Evolutionary conservation across 352 stramenopile genomes (phyloP).

Genomic region (Pythium guiyangense): DNA sequence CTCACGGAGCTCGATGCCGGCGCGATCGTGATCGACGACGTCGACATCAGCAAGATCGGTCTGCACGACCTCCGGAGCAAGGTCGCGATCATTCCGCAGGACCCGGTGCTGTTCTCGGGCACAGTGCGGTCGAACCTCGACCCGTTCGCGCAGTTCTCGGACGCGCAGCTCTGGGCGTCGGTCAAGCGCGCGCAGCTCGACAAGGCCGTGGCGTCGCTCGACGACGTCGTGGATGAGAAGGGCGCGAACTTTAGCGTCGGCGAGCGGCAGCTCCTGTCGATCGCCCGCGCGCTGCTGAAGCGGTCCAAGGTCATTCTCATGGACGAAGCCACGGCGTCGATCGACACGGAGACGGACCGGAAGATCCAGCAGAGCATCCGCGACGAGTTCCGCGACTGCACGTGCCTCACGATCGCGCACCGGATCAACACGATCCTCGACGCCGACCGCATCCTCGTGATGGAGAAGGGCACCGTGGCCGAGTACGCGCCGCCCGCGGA

Average conservation of each 20-base stretch:
- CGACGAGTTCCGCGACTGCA: slow-evolving; percentile 91
- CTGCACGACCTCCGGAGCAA: slow-evolving; percentile 49
- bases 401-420: slow-evolving; percentile 96
- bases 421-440: slow-evolving; percentile 96
- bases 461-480: slow-evolving; percentile 90
- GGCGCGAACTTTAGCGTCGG: slow-evolving; percentile 95
- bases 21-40: slow-evolving; percentile 52
- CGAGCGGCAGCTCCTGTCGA: slow-evolving; percentile 94
- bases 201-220: slow-evolving; percentile 41
- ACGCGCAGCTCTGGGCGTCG: slow-evolving; percentile 86
- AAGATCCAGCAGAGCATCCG: slow-evolving; percentile 91
- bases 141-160: slow-evolving; percentile 86
- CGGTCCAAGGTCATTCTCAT: slow-evolving; percentile 94
- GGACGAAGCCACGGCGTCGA: slow-evolving; percentile 96
- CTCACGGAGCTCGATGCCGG: slow-evolving; percentile 73
- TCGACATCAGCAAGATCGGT: slow-evolving; percentile 50
- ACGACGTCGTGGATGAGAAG: slow-evolving; percentile 75
- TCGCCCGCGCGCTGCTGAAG: slow-evolving; percentile 92
- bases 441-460: slow-evolving; percentile 93
- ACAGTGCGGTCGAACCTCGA: slow-evolving; percentile 69
- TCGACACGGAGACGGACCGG: slow-evolving; percentile 84
- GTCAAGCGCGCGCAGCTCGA: slow-evolving; percentile 75
- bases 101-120: slow-evolving; percentile 95
- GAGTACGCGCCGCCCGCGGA: slow-evolving; percentile 92
- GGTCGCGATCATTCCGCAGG: slow-evolving; percentile 91